These are phyloP conservation scores for Nitzschia sp. DNA, from an alignment of 108 stramenopile species.

Conservation along the genomic window DNA sequence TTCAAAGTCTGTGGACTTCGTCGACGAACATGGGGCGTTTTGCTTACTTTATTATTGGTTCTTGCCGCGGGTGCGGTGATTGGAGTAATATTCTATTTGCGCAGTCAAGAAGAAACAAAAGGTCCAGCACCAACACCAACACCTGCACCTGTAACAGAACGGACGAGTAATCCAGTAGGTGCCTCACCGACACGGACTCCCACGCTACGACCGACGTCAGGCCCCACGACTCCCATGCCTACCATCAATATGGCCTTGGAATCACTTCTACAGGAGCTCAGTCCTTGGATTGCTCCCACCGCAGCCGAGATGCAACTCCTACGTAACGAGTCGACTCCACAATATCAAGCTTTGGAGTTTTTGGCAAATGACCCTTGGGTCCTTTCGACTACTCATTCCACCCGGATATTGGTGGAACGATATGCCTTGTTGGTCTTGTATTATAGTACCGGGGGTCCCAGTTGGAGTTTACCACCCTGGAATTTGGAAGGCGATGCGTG, in stretches of 20 bases:
- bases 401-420: background rate
- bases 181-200: background rate
- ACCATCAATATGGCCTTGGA: background rate
- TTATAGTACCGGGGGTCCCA: background rate
- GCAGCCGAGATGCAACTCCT: background rate
- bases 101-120: background rate
- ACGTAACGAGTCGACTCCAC: background rate
- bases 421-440: constrained; percentile 15
- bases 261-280: background rate
- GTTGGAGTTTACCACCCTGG: background rate
- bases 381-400: background rate
- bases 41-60: background rate
- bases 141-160: background rate
- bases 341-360: background rate
- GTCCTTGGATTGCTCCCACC: background rate
- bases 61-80: background rate
- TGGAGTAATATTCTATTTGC: background rate
- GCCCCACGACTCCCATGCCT: background rate
- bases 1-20: constrained; percentile 17
- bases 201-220: background rate
- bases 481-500: background rate
- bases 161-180: background rate
- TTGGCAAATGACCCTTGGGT: background rate
- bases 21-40: constrained; percentile 1
- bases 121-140: background rate